Conservation (phyloP, 345 rosid species). For the Brassica rapa region DNA sequence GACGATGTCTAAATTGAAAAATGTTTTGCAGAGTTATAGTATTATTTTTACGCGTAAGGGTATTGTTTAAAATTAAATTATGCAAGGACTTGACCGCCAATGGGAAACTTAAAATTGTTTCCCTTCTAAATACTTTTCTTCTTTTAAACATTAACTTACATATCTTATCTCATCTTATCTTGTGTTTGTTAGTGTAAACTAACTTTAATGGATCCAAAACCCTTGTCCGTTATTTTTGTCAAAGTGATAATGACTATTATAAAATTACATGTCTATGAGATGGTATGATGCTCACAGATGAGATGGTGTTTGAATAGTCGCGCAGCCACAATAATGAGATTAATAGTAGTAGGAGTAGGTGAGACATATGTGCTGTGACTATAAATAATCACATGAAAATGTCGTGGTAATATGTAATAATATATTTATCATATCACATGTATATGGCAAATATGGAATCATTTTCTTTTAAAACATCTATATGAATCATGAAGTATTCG, state of each 20-base stretch:
- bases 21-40: too few species aligned
- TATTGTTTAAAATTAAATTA: too few species aligned
- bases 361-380: constrained; percentile 3
- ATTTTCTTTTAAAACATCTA: background rate
- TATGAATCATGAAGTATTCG: background rate
- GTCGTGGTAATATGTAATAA: background rate
- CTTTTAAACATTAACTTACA: background rate
- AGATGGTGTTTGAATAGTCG: constrained; percentile 25
- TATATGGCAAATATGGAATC: background rate
- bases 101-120: too few species aligned
- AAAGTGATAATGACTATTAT: constrained; percentile 14
- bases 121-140: background rate
- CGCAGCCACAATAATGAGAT: constrained; percentile 14
- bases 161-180: background rate
- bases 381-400: background rate
- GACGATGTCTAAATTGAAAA: too few species aligned
- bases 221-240: constrained; percentile 13
- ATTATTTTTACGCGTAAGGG: too few species aligned
- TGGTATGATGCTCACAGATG: constrained; percentile 1
- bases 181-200: background rate
- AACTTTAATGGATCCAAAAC: background rate
- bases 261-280: background rate
- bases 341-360: constrained; percentile 2
- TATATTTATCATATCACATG: background rate
- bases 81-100: too few species aligned